A percentile compares a stretch with the other conserved stretches of the same genome.
phyloP scores from a whole-genome alignment of 139 green algal species.

The Edaphochlamys debaryana region DNA sequence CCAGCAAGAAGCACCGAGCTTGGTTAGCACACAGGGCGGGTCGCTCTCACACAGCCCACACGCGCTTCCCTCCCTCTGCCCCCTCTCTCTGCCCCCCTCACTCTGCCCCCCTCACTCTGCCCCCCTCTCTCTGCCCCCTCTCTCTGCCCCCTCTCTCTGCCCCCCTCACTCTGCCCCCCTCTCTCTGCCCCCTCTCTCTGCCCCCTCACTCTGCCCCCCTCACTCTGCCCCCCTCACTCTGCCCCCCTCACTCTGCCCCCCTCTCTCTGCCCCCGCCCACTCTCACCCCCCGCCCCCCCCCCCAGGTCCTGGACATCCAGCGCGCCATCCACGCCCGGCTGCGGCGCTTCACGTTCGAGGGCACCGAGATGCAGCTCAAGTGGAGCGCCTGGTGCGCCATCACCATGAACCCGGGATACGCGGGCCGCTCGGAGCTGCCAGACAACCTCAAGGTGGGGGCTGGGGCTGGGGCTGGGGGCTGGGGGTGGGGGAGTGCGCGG shows the following conservation, averaged over 20 bases:
- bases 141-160: no score
- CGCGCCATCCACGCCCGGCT: slow-evolving; percentile 75
- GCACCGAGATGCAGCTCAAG: slow-evolving; percentile 76
- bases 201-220: background rate
- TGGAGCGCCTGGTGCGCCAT: slow-evolving; percentile 69
- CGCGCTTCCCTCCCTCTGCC: no score
- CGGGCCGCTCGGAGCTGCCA: slow-evolving; percentile 68
- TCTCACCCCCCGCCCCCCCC: background rate
- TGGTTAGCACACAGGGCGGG: no score
- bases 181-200: background rate
- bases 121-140: no score
- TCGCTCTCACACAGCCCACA: no score
- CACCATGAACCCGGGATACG: slow-evolving; percentile 86
- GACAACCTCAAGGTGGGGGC: slow-evolving; percentile 75
- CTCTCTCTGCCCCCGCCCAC: background rate
- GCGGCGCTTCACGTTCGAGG: slow-evolving; percentile 80
- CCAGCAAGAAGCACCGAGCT: no score
- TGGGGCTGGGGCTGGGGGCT: no score
- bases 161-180: no score
- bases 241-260: background rate
- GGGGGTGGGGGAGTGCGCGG: no score
- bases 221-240: no score
- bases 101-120: no score
- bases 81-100: no score
- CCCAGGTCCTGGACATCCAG: slow-evolving; percentile 88